Conservation (phyloP, 805 yeast genomes). For the Starmerella khaoyaiensis region DNA sequence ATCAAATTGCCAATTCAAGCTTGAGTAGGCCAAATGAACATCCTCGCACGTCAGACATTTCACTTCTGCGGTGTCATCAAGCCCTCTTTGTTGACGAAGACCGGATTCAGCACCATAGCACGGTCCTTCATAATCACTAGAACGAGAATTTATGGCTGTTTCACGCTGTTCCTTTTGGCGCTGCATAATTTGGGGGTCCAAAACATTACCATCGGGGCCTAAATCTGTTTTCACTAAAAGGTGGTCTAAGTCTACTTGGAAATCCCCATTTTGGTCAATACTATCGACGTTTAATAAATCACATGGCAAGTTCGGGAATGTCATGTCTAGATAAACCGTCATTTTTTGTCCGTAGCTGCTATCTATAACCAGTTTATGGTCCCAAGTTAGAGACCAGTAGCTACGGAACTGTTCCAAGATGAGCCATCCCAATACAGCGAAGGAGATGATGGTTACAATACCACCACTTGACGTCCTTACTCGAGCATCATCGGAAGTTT, state of each 20-base stretch:
- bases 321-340: constrained; percentile 66
- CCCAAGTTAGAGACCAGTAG: constrained; percentile 50
- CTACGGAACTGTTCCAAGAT: constrained; percentile 63
- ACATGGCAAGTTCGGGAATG: constrained; percentile 80
- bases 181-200: constrained; percentile 33
- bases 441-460: constrained; percentile 61
- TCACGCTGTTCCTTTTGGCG: constrained; percentile 30
- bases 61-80: constrained; percentile 36
- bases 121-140: constrained; percentile 57
- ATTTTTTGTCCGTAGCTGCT: constrained; percentile 48
- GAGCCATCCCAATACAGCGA: constrained; percentile 46
- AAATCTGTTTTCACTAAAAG: constrained; percentile 65
- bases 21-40: constrained; percentile 67
- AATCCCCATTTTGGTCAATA: constrained; percentile 79
- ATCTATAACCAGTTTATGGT: constrained; percentile 84
- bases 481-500: constrained; percentile 87
- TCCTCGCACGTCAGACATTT: constrained; percentile 78
- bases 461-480: constrained; percentile 87
- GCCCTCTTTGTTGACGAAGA: constrained; percentile 24
- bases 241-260: constrained; percentile 57
- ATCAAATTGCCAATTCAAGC: constrained; percentile 71
- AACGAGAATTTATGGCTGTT: constrained; percentile 22
- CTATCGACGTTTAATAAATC: constrained; percentile 65
- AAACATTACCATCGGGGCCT: constrained; percentile 38
- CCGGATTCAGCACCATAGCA: constrained; percentile 58